Percentiles rank a stretch among this genome's conserved stretches.
Evolutionary conservation across 2,329 filamentous ascomycete species (phyloP).

Genomic region (Cordyceps javanica): DNA sequence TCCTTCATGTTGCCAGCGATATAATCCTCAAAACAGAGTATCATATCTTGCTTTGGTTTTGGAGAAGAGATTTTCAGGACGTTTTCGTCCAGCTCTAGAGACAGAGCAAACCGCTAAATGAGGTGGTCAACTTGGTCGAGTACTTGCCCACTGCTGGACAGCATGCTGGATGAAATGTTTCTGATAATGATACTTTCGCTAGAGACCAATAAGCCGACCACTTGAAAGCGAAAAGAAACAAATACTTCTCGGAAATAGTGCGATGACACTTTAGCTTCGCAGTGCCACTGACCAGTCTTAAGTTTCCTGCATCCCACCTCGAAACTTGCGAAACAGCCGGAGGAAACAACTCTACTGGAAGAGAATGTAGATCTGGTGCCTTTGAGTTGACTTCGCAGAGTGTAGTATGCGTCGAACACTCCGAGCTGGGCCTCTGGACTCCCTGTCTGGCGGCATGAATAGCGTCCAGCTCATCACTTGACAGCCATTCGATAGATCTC

Average conservation of each 20-base stretch:
- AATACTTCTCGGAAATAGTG: slow-evolving; percentile 58
- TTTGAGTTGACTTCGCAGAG: neutral
- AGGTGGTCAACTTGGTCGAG: slow-evolving; percentile 55
- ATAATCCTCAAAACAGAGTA: slow-evolving; percentile 56
- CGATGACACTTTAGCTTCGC: slow-evolving; percentile 49
- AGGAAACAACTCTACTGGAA: slow-evolving; percentile 56
- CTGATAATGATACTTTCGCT: slow-evolving; percentile 19
- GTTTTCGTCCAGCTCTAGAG: slow-evolving; percentile 59
- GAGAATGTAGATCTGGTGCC: neutral
- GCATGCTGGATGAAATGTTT: slow-evolving; percentile 22
- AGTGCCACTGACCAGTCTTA: slow-evolving; percentile 57
- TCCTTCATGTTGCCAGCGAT: slow-evolving; percentile 55
- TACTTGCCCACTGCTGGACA: slow-evolving; percentile 50
- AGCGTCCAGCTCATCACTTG: too few relatives aligned
- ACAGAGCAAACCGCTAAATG: slow-evolving; percentile 59
- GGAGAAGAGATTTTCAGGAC: slow-evolving; percentile 43
- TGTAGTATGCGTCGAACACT: neutral
- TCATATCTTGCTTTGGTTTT: slow-evolving; percentile 49
- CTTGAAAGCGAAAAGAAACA: slow-evolving; percentile 58
- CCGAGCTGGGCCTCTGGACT: neutral
- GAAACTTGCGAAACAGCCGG: slow-evolving; percentile 49
- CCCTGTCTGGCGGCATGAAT: neutral
- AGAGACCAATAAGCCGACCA: slow-evolving; percentile 41
- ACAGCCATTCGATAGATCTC: too few relatives aligned
- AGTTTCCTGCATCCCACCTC: slow-evolving; percentile 50